Conservation (phyloP, 202 grass and related monocot genomes). For the Brachypodium distachyon region DNA sequence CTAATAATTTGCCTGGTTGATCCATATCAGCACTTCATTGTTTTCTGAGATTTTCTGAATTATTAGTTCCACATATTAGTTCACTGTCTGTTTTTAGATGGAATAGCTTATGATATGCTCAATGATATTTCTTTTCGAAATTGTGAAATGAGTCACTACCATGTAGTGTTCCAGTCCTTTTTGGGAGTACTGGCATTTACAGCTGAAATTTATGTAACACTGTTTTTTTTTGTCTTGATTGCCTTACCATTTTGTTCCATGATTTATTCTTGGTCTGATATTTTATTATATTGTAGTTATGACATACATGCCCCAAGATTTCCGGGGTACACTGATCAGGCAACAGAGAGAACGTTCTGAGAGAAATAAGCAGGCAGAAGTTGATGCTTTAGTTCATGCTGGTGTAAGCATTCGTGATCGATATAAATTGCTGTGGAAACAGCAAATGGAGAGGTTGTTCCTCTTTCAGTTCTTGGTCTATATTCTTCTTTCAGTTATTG, state of each 20-base stretch:
- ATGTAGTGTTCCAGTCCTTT: neutral
- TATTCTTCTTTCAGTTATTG: neutral
- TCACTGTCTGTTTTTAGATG: neutral
- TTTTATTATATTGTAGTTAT: slow-evolving; percentile 75
- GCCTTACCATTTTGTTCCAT: neutral
- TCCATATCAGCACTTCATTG: neutral
- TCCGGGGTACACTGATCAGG: slow-evolving; percentile 81
- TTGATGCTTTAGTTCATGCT: slow-evolving; percentile 73
- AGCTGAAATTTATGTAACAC: neutral
- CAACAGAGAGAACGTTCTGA: slow-evolving; percentile 92
- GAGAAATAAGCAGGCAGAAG: slow-evolving; percentile 83
- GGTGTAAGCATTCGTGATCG: slow-evolving; percentile 73
- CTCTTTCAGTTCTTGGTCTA: neutral
- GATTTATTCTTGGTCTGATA: slow-evolving; percentile 1
- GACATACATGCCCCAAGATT: slow-evolving; percentile 99
- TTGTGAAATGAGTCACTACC: neutral
- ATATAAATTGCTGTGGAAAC: slow-evolving; percentile 85
- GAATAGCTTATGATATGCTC: neutral
- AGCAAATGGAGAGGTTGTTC: slow-evolving; percentile 93
- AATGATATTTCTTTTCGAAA: neutral
- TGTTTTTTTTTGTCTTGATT: neutral
- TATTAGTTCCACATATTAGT: neutral
- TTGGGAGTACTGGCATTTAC: neutral
- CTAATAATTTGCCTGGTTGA: neutral
- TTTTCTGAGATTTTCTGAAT: neutral